Base-by-base conservation (phyloP, 139 green algal genomes). In the Edaphochlamys debaryana region DNA sequence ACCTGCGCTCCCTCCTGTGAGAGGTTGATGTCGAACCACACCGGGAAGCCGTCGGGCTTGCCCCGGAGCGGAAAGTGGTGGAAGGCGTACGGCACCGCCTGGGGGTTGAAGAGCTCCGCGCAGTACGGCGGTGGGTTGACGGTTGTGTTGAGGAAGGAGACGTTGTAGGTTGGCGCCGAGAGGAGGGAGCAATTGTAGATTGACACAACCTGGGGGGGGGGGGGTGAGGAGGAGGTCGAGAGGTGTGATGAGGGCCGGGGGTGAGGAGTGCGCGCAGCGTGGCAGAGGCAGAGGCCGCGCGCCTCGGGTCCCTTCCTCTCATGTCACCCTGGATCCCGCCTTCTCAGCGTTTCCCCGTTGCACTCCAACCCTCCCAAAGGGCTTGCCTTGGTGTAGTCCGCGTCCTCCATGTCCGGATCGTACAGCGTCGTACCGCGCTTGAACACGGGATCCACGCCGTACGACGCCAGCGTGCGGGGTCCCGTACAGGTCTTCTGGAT, bases 21-120 rank as follows among this genome's bases (percentile, higher is more conserved):
- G 54, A 96, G 85, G 87, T 97, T 96, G 86, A 97, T 97, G 87
- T 96, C 94, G 36, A 96, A 92, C 22, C 80, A 95, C 3, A 94
- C 87, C 2, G 93, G 93, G 76, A 95, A 97, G 38, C 94, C 92
- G 60, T 86, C 40, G 54, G 68, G 76, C 75, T 90, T 91, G 50
- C 80, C 73, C 1, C 80, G 30, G 67, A 96, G 74, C 17, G 86
- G 83, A 69, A 91, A 90, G 79, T 89, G 77, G 69, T 90, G 86
- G 89, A 95, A 97, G 34, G 91, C 90, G 69, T 93, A 97, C 0
- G 94, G 94, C 40, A 95, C 69, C n/a, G 89, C 45, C 45, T 54
- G 45, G 45, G 45, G 86, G 82, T 94, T 96, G 90, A 90, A 97
- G 3, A 96, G 90, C 88, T 97, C 91, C 8, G 89, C 87, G 80